phyloP scores from a whole-genome alignment of 352 stramenopile species.

The Phytophthora chlamydospora region DNA sequence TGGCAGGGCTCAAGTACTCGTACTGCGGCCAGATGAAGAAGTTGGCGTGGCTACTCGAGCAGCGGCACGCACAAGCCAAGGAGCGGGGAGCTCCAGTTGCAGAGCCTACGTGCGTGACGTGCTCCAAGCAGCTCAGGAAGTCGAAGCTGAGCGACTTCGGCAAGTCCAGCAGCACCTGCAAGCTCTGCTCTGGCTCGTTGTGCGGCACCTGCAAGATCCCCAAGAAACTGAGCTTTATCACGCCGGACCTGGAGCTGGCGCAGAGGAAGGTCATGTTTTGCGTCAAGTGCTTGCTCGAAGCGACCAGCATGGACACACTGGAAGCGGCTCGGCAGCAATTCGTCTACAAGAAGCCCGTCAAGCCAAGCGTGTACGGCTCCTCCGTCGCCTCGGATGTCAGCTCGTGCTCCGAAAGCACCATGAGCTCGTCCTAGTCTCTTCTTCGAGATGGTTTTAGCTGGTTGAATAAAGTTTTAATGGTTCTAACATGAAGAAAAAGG shows the following conservation, averaged over 20 bases:
- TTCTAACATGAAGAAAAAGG: neutral
- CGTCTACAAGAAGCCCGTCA: slow-evolving; percentile 22
- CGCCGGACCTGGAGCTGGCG: slow-evolving; percentile 16
- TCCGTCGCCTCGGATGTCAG: slow-evolving; percentile 17
- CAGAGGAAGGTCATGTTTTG: slow-evolving; percentile 41
- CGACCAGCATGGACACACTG: slow-evolving; percentile 22
- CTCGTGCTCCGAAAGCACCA: slow-evolving; percentile 10
- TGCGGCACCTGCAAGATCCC: slow-evolving; percentile 27
- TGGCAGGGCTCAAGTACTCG: slow-evolving; percentile 32
- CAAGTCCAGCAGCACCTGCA: slow-evolving; percentile 25
- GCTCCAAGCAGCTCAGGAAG: slow-evolving; percentile 15
- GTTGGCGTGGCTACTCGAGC: slow-evolving; percentile 33
- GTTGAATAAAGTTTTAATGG: neutral
- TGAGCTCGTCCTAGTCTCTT: slow-evolving; percentile 14
- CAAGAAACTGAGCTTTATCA: slow-evolving; percentile 35
- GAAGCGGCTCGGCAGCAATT: slow-evolving; percentile 30
- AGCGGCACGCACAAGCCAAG: slow-evolving; percentile 18
- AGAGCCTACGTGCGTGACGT: slow-evolving; percentile 21
- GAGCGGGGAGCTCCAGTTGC: slow-evolving; percentile 2
- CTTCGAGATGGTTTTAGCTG: no score
- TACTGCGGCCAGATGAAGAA: slow-evolving; percentile 46
- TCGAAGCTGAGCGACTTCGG: slow-evolving; percentile 15
- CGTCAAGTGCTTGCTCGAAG: slow-evolving; percentile 29
- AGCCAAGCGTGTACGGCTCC: slow-evolving; percentile 21
- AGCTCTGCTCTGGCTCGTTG: slow-evolving; percentile 28